These are phyloP conservation scores for Lepidium aucheri DNA, from an alignment of 345 rosid species.

Conservation along the genomic window DNA sequence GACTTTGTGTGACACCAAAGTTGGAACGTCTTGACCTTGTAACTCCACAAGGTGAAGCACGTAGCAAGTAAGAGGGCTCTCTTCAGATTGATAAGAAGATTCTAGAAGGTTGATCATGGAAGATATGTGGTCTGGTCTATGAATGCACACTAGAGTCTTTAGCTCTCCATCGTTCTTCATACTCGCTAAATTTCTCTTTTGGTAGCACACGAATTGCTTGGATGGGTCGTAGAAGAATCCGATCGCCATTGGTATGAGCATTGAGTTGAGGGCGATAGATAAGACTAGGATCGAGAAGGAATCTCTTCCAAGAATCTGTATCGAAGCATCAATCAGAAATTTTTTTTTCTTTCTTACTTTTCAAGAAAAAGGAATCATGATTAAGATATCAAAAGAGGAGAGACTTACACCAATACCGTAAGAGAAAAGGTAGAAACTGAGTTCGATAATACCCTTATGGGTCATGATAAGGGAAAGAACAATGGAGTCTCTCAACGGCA, in stretches of 20 bases:
- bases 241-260: conserved; percentile 13
- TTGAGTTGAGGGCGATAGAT: conserved; percentile 17
- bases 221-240: conserved; percentile 33
- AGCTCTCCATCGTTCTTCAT: conserved; percentile 29
- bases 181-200: conserved; percentile 31
- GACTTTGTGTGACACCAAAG: conserved; percentile 42
- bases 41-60: conserved; percentile 53
- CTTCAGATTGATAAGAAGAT: conserved; percentile 24
- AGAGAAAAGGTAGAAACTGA: conserved; percentile 20
- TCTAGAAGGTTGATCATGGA: conserved; percentile 32
- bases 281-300: conserved; percentile 6
- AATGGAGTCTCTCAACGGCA: conserved; percentile 24
- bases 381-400: not conserved
- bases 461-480: conserved; percentile 21
- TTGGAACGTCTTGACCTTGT: conserved; percentile 38
- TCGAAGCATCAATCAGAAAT: not conserved
- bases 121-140: conserved; percentile 35
- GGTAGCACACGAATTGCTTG: conserved; percentile 41
- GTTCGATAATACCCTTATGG: conserved; percentile 27
- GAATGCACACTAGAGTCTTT: conserved; percentile 44
- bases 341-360: not conserved
- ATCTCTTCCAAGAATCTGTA: not conserved
- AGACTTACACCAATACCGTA: not conserved
- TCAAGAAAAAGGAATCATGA: not conserved
- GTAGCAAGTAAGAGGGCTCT: conserved; percentile 29